Base-by-base conservation (phyloP, 202 grass and related monocot genomes). In the Digitaria exilis region DNA sequence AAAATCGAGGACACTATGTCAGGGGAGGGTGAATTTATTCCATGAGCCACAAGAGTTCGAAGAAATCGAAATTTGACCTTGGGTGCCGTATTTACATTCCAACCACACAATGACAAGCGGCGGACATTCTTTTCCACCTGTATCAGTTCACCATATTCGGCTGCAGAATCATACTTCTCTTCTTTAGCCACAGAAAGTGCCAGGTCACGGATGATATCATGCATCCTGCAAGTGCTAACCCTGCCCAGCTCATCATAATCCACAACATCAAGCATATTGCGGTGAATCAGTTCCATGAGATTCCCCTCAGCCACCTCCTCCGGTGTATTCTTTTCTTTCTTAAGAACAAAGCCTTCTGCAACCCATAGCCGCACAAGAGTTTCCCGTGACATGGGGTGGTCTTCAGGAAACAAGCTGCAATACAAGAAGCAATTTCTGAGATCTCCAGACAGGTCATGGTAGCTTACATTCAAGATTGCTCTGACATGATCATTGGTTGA, bases 361-460 rank as follows among this genome's bases (percentile, higher is more conserved):
- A 90, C 30, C 91, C 88, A 93, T 12, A 90, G n/a, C 49, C 82
- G 68, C 8, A 94, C 69, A 25, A 90, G 54, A 60, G 11, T 81
- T n/a, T 90, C 87, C 17, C 85, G 35, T 65, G 31, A 28, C 7
- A 94, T 49, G 1, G 17, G 17, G 44, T 57, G 31, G 46, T 88
- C 91, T 43, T 88, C 90, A 14, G 78, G 85, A 48, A 94, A 94
- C 49, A 93, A 48, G 58, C 81, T 73, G 32, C 91, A 93, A n/a
- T 87, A 90, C 39, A 90, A 50, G 64, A 90, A 83, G 63, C 91
- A 93, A 54, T 90, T 81, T 66, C 82, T 88, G 7, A 88, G 79
- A 32, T 84, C 45, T 37, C 78, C 82, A 25, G 91, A 71, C 17
- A 93, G 55, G 63, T 77, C 57, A n/a, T 77, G 42, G 37, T 80